Conservation (phyloP, 2,329 filamentous ascomycete species). For the Didymella keratinophila region DNA sequence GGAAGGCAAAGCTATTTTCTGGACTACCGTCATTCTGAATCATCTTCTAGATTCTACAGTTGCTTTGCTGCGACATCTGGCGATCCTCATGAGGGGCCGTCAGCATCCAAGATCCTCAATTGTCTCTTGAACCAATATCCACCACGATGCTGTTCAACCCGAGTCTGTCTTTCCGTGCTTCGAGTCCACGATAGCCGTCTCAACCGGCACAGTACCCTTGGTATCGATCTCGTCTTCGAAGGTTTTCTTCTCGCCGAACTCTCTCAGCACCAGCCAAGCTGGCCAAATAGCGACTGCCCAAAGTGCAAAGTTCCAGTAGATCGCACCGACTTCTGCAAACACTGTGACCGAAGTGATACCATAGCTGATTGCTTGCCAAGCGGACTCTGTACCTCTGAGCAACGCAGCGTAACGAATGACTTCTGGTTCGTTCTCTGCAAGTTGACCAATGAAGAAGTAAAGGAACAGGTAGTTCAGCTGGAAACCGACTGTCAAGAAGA, state of each 20-base stretch:
- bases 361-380: slow-evolving; percentile 76
- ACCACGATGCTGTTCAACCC: neutral
- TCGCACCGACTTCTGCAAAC: slow-evolving; percentile 70
- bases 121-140: neutral
- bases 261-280: slow-evolving; percentile 70
- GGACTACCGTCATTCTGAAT: too few relatives aligned
- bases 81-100: neutral
- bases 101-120: neutral
- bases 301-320: slow-evolving; percentile 75
- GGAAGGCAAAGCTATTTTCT: neutral
- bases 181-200: neutral
- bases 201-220: neutral
- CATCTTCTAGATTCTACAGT: neutral
- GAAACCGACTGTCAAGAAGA: slow-evolving; percentile 72
- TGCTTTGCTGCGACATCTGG: neutral
- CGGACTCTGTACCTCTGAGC: slow-evolving; percentile 74
- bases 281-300: slow-evolving; percentile 71
- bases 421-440: slow-evolving; percentile 68
- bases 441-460: slow-evolving; percentile 74
- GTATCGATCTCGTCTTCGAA: slow-evolving; percentile 14
- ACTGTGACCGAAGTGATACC: slow-evolving; percentile 68
- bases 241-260: slow-evolving; percentile 56
- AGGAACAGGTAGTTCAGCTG: slow-evolving; percentile 78
- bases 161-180: neutral
- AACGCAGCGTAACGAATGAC: slow-evolving; percentile 73